Percentiles rank a stretch among this genome's conserved stretches.
Conservation (phyloP, 73 alveolate species). For the Blepharisma stoltei region DNA sequence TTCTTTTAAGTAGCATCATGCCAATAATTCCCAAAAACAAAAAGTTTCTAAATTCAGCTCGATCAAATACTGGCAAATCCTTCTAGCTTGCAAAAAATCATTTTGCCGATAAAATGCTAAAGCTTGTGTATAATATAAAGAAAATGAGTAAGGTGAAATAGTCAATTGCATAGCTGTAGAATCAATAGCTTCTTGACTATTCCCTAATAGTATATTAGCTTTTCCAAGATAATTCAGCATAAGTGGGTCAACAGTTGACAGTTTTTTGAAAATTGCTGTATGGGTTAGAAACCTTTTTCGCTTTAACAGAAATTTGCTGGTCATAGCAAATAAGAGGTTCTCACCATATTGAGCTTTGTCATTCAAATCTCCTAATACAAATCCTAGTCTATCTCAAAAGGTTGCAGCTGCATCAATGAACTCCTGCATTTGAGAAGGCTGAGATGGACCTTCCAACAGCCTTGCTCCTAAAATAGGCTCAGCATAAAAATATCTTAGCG, state of each 20-base stretch:
- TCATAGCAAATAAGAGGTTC: conserved; percentile 41
- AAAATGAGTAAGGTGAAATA: conserved; percentile 53
- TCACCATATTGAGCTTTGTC: conserved; percentile 55
- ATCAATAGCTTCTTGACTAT: conserved; percentile 44
- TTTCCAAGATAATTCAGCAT: conserved; percentile 42
- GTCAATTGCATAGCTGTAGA: conserved; percentile 44
- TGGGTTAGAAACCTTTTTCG: conserved; percentile 55
- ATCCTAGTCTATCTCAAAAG: conserved; percentile 4
- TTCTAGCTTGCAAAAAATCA: conserved; percentile 50
- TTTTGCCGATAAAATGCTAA: conserved; percentile 49
- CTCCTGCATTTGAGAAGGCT: background rate
- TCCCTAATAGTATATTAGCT: conserved; percentile 41
- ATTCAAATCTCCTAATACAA: conserved; percentile 52
- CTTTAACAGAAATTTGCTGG: conserved; percentile 45
- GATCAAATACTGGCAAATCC: conserved; percentile 49
- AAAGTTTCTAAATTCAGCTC: conserved; percentile 59
- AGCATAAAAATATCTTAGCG: conserved; percentile 68
- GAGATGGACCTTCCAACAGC: background rate
- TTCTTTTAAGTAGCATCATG: conserved; percentile 53
- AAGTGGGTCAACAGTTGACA: conserved; percentile 54
- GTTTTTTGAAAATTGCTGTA: conserved; percentile 32
- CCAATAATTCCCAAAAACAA: conserved; percentile 60
- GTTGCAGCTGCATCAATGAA: background rate
- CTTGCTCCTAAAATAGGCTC: conserved; percentile 32
- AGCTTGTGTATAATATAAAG: conserved; percentile 53